Conservation (phyloP, 768 basidiomycete genomes). For the Lactarius hatsudake region DNA sequence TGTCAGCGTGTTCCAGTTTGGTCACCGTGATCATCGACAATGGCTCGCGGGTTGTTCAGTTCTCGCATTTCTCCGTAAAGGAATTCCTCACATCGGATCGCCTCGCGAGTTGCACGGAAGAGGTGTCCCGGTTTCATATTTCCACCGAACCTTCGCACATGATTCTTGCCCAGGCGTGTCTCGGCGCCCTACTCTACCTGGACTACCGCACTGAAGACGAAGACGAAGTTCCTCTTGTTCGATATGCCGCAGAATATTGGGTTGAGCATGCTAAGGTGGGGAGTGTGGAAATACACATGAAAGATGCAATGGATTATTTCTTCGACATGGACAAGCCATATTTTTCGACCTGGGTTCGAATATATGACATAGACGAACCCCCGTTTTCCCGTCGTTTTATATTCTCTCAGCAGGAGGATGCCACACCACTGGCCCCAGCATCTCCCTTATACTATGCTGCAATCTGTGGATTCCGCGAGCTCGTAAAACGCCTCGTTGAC, state of each 20-base stretch:
- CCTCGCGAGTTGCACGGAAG: not conserved
- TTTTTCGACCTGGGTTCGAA: not conserved
- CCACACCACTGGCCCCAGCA: too few species aligned
- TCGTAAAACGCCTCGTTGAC: not conserved
- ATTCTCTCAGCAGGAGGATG: too few species aligned
- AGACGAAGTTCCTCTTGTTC: not conserved
- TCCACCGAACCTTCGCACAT: not conserved
- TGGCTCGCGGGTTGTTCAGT: not conserved
- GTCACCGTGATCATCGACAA: not conserved
- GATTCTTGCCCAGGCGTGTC: not conserved
- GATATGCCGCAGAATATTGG: not conserved
- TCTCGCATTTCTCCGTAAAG: too few species aligned
- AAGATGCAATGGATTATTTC: not conserved
- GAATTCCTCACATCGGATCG: not conserved
- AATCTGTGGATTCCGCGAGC: not conserved
- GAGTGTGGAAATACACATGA: not conserved
- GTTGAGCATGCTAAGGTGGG: not conserved
- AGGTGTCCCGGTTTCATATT: not conserved
- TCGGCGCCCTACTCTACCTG: not conserved
- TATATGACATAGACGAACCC: not conserved
- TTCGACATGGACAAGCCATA: not conserved
- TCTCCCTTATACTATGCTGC: not conserved
- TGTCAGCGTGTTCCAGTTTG: not conserved
- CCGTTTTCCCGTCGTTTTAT: too few species aligned
- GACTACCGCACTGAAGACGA: too few species aligned